Evolutionary conservation across 805 yeast genomes (phyloP).

Genomic region (Yarrowia osloensis): DNA sequence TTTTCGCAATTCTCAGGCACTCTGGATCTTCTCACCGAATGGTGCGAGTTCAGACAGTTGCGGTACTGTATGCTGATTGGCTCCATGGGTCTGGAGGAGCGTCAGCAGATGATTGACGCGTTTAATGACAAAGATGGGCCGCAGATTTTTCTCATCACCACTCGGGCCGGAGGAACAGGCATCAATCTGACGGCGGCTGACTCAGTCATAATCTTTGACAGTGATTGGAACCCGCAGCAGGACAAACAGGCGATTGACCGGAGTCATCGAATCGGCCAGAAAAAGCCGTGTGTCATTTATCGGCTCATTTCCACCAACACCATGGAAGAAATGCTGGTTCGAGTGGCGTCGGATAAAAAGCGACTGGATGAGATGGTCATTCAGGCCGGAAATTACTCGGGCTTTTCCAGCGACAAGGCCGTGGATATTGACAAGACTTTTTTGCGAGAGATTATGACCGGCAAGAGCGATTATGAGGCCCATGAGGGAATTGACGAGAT

Average conservation of each 20-base stretch:
- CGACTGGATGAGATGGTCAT: conserved; percentile 75
- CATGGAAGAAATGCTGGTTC: conserved; percentile 77
- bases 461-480: background rate
- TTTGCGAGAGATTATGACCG: conserved; percentile 12
- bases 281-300: conserved; percentile 76
- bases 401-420: background rate
- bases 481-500: conserved; percentile 10
- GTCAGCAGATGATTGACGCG: conserved; percentile 61
- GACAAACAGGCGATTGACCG: conserved; percentile 96
- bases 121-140: conserved; percentile 48
- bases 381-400: conserved; percentile 51
- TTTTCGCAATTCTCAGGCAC: conserved; percentile 85
- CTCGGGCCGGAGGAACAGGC: conserved; percentile 95
- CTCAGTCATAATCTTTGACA: conserved; percentile 84
- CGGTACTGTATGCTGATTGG: conserved; percentile 74
- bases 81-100: conserved; percentile 59
- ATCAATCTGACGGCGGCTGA: conserved; percentile 85
- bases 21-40: conserved; percentile 80
- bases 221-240: conserved; percentile 97
- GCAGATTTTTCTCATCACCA: conserved; percentile 72
- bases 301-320: conserved; percentile 77
- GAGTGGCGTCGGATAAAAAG: conserved; percentile 78
- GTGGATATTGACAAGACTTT: conserved; percentile 10
- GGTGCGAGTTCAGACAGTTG: conserved; percentile 55
- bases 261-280: conserved; percentile 91